Percentiles rank a stretch among this genome's conserved stretches.
Conservation (phyloP, 2,329 filamentous ascomycete genomes). For the Fusarium pininemorale region DNA sequence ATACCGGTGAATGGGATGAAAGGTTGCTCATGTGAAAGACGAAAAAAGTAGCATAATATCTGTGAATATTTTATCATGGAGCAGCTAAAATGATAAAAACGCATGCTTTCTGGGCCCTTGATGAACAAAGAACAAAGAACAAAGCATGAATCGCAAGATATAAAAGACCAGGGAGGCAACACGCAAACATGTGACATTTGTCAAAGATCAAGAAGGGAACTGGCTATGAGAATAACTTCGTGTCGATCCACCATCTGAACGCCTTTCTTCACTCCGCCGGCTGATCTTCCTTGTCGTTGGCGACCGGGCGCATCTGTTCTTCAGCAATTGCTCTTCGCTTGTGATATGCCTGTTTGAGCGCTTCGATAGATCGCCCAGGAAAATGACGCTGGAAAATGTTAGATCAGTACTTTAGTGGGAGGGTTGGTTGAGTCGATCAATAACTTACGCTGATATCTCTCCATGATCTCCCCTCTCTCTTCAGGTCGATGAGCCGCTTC, state of each 20-base stretch:
- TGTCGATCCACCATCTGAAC: not conserved
- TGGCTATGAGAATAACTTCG: not conserved
- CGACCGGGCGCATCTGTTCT: not conserved
- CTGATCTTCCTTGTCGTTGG: not conserved
- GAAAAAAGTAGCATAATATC: not conserved
- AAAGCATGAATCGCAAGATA: too few species aligned
- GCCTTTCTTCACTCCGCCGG: too few species aligned
- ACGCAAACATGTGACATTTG: too few species aligned
- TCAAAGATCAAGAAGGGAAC: too few species aligned
- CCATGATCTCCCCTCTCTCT: not conserved
- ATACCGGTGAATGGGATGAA: not conserved
- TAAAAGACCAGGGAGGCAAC: fast-evolving
- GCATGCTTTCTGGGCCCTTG: not conserved
- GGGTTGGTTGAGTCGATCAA: not conserved
- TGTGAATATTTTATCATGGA: not conserved
- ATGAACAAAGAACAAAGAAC: too few species aligned
- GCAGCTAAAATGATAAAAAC: not conserved
- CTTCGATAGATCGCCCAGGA: not conserved
- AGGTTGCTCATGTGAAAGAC: not conserved
- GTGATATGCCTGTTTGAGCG: not conserved
- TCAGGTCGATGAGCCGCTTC: not conserved
- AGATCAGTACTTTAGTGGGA: not conserved
- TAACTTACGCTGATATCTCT: not conserved
- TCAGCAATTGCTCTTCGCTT: not conserved
- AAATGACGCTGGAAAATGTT: not conserved